A percentile compares a stretch with the other conserved stretches of the same genome.
These are phyloP conservation scores for Hypoxylon perforatum DNA, from an alignment of 495 filamentous ascomycete genomes.

Conservation along the genomic window DNA sequence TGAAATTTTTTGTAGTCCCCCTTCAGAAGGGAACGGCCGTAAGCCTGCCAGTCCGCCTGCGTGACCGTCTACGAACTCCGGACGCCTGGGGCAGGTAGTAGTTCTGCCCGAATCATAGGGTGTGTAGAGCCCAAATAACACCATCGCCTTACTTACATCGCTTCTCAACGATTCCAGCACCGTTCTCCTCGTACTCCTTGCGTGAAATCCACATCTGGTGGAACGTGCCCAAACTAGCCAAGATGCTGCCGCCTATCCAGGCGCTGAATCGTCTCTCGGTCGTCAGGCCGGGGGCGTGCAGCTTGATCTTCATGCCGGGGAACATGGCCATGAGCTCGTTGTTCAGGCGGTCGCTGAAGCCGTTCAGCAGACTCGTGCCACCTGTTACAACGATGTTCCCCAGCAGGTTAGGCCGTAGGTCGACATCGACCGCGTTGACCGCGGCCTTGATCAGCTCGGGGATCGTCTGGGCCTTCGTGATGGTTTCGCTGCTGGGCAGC, in stretches of 20 bases:
- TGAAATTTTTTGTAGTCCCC: constrained; percentile 23
- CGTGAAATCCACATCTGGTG: constrained; percentile 98
- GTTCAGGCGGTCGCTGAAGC: constrained; percentile 89
- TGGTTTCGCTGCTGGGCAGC: constrained; percentile 45
- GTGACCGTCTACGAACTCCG: constrained; percentile 32
- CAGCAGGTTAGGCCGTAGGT: constrained; percentile 83
- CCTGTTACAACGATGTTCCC: constrained; percentile 94
- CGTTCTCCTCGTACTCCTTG: constrained; percentile 86
- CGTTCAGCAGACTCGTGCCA: constrained; percentile 82
- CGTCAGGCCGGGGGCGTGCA: constrained; percentile 85
- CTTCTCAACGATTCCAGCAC: constrained; percentile 77
- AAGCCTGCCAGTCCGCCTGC: constrained; percentile 11
- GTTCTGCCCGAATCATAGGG: constrained; percentile 16
- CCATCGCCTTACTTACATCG: constrained; percentile 69
- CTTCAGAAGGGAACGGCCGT: too few relatives aligned
- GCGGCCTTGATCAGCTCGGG: constrained; percentile 81
- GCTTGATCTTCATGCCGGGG: constrained; percentile 82
- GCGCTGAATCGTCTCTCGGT: constrained; percentile 88
- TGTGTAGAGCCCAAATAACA: background rate
- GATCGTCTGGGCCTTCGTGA: constrained; percentile 77
- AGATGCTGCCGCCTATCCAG: constrained; percentile 97
- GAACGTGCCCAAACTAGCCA: constrained; percentile 97
- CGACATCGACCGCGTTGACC: constrained; percentile 83
- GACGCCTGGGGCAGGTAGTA: constrained; percentile 21
- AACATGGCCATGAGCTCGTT: constrained; percentile 81